Evolutionary conservation across 2,329 filamentous ascomycete genomes (phyloP).

Genomic region (Emmonsia crescens): DNA sequence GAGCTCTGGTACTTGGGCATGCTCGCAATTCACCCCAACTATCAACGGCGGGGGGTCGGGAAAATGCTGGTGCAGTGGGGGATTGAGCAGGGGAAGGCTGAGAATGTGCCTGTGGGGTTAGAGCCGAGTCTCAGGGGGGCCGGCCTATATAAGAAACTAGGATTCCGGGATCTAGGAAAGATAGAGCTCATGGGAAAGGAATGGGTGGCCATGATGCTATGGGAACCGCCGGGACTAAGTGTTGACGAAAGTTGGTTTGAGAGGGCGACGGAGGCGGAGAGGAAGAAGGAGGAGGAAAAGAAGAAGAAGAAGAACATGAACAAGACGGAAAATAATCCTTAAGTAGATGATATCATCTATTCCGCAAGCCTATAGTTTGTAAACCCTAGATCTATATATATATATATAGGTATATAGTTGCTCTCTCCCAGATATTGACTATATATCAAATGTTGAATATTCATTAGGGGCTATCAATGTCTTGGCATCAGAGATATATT

Average conservation of each 20-base stretch:
- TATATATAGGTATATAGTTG: background rate
- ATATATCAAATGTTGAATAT: too few relatives aligned
- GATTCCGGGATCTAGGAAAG: constrained; percentile 13
- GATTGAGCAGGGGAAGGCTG: constrained; percentile 11
- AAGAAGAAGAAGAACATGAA: background rate
- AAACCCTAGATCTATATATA: background rate
- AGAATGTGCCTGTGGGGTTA: constrained; percentile 16
- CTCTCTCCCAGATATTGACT: too few relatives aligned
- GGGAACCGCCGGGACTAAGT: constrained; percentile 3
- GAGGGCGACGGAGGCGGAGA: background rate
- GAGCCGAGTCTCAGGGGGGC: constrained; percentile 14
- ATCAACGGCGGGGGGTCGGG: constrained; percentile 17
- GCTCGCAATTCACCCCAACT: constrained; percentile 15
- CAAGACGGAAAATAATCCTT: background rate
- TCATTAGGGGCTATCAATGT: background rate
- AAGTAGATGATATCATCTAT: background rate
- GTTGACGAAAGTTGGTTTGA: constrained; percentile 5
- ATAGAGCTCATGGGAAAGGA: constrained; percentile 4
- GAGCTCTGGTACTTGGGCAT: constrained; percentile 18
- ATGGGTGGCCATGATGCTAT: constrained; percentile 6
- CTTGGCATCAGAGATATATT: background rate
- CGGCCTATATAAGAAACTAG: constrained; percentile 16
- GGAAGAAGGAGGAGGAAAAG: background rate
- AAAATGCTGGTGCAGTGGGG: constrained; percentile 15
- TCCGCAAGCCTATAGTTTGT: background rate